Base-by-base conservation (phyloP, 176 grass and related monocot genomes). In the Bothriochloa decipiens region DNA sequence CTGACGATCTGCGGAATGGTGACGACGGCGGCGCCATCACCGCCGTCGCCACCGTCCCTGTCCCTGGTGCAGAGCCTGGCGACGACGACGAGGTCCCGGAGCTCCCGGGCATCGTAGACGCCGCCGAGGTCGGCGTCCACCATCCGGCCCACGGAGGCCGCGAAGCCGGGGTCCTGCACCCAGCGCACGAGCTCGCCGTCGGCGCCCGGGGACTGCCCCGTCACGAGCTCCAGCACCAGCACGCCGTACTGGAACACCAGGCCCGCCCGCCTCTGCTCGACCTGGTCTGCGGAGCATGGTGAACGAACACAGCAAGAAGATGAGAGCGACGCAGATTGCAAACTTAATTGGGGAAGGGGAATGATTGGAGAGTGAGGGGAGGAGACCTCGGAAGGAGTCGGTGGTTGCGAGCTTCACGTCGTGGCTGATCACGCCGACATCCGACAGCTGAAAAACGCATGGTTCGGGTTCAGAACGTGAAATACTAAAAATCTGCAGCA, bases 111-210 rank as follows among this genome's bases (percentile, higher is more conserved):
- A 70, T 96, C 89, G 76, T 96, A 96, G 73, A 63, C 87, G 52
- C 90, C 84, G 17, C 93, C 93, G 58, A 96, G 94, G 83, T 96
- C 97, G n/a, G 91, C 86, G 82, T 99, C 97, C 72, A 99, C 93
- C 93, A 99, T 99, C 75, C 86, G 63, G 86, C 94, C 79, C 83
- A 94, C 88, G 17, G 93, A 92, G 15, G 74, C 83, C 7, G 75
- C 89, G 83, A 92, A 87, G 27, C 90, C 82, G 25, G 93, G 89
- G 86, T 93, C 91, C 82, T 99, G 93, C 70, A 96, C 88, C 93
- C 91, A 94, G 76, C 65, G 93, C 64, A 99, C 88, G 43, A 96
- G 86, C 78, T 99, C 97, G 22, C 86, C 86, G 80, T 96, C 90
- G 66, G 75, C 86, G 41, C 90, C 85, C 33, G 92, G 81, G 9